Conservation (phyloP, 257 asterid species). For the Petunia secreta region DNA sequence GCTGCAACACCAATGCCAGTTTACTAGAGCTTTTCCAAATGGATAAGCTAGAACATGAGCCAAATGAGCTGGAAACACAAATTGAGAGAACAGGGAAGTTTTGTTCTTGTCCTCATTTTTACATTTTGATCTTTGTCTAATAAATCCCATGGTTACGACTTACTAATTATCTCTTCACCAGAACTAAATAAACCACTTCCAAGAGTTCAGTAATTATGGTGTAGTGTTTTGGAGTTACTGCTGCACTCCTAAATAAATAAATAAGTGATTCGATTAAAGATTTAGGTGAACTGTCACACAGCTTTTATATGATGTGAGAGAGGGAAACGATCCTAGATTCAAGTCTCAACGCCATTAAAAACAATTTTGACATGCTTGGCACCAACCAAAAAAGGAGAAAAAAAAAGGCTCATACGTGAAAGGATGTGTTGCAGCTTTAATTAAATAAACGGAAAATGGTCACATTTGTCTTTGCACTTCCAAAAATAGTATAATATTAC, state of each 20-base stretch:
- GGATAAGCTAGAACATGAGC: not conserved
- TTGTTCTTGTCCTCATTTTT: not conserved
- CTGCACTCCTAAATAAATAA: not conserved
- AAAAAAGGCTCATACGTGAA: not conserved
- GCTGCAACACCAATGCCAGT: constrained; percentile 14
- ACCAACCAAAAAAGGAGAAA: no score
- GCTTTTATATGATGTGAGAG: not conserved
- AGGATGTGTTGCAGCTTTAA: not conserved
- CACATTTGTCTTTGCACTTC: not conserved
- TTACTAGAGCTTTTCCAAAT: constrained; percentile 8
- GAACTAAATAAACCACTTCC: not conserved
- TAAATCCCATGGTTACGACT: constrained; percentile 12
- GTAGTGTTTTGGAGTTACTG: not conserved
- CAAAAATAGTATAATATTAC: no score
- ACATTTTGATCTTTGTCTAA: constrained; percentile 15
- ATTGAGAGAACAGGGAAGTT: not conserved
- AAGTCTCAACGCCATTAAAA: no score
- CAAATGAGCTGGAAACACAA: not conserved
- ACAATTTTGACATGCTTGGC: no score
- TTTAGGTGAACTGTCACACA: not conserved
- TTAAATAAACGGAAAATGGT: not conserved
- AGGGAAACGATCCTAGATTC: not conserved
- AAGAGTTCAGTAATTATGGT: not conserved
- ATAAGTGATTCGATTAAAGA: not conserved
- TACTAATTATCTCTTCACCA: not conserved